Evolutionary conservation across 345 rosid genomes (phyloP).

Genomic region (Murraya paniculata): DNA sequence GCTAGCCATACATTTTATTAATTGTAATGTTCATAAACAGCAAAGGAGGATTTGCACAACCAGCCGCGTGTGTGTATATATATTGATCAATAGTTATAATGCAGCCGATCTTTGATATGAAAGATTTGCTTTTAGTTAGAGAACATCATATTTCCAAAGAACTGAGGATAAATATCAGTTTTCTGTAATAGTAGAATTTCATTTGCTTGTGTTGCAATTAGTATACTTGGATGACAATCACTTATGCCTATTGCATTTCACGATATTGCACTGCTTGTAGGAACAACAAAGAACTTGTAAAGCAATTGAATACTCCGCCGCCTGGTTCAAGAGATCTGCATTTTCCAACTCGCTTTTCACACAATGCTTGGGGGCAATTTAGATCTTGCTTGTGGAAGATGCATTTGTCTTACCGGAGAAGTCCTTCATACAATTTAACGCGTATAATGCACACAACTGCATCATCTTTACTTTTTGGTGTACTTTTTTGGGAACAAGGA

Average conservation of each 20-base stretch:
- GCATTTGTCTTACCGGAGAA: conserved; percentile 75
- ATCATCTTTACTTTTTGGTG: conserved; percentile 54
- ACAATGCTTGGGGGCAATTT: conserved; percentile 63
- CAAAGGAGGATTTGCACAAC: too few species aligned
- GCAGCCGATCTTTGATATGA: too few species aligned
- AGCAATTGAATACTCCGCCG: conserved; percentile 41
- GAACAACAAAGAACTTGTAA: conserved; percentile 41
- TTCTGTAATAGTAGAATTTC: too few species aligned
- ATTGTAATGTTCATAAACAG: background rate
- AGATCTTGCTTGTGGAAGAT: conserved; percentile 74
- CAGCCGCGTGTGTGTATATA: too few species aligned
- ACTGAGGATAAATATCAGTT: too few species aligned
- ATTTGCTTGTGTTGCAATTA: too few species aligned
- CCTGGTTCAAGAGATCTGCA: conserved; percentile 48
- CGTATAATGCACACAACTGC: conserved; percentile 33
- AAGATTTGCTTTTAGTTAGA: background rate
- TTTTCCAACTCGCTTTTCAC: conserved; percentile 52
- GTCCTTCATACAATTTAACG: conserved; percentile 63
- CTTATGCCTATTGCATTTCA: background rate
- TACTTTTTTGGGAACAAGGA: conserved; percentile 70
- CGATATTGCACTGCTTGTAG: conserved; percentile 16
- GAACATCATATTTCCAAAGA: too few species aligned
- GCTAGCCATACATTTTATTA: too few species aligned
- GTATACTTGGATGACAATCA: background rate
- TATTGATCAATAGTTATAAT: too few species aligned